Conservation (phyloP, 352 stramenopile genomes). For the Globisporangium orthogonon region DNA sequence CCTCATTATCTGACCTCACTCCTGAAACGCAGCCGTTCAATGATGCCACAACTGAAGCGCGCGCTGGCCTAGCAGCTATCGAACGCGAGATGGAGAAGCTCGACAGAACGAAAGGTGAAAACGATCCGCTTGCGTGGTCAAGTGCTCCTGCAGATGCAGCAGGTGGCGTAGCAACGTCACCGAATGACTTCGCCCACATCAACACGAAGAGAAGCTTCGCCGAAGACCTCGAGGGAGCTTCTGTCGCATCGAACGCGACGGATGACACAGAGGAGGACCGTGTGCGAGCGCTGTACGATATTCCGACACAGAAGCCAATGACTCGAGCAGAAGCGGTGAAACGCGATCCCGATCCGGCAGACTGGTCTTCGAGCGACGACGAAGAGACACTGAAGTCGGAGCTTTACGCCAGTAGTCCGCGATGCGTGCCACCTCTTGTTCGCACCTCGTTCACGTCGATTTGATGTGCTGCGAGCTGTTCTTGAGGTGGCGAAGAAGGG, state of each 20-base stretch:
- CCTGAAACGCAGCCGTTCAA: not conserved
- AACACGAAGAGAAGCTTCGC: not conserved
- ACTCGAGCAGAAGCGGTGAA: not conserved
- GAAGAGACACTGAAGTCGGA: conserved; percentile 6
- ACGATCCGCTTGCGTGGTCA: not conserved
- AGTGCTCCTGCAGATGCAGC: not conserved
- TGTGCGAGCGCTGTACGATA: conserved; percentile 5
- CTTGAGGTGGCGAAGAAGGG: not conserved
- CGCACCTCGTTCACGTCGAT: conserved; percentile 7
- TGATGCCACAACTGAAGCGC: not conserved
- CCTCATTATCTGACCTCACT: not conserved
- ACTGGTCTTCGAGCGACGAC: conserved; percentile 7
- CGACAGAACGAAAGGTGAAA: not conserved
- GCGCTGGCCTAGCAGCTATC: not conserved
- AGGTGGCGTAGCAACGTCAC: not conserved
- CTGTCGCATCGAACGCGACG: conserved; percentile 20
- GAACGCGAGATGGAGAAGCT: not conserved
- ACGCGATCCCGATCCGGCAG: not conserved
- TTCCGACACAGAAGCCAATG: not conserved
- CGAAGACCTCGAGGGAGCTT: conserved; percentile 9
- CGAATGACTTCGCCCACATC: not conserved
- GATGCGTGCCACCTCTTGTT: conserved; percentile 5
- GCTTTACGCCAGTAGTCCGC: conserved; percentile 3
- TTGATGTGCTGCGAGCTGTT: not conserved
- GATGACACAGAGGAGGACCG: conserved; percentile 26